phyloP scores from a whole-genome alignment of 176 grass and related monocot species.

The Paspalum vaginatum region DNA sequence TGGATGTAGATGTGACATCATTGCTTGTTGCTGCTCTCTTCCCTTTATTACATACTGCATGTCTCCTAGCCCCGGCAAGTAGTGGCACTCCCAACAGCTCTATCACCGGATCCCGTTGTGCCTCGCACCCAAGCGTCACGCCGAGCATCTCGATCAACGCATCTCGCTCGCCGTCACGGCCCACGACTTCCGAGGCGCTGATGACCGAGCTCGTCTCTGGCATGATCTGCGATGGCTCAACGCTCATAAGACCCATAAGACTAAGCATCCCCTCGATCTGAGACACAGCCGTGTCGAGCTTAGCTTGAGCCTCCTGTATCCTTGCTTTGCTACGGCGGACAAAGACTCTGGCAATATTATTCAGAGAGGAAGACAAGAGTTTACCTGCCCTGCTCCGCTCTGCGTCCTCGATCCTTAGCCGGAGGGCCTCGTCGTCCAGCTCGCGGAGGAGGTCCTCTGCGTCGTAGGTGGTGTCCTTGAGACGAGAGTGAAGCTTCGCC shows the following conservation, averaged over 20 bases:
- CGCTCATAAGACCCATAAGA: neutral
- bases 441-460: neutral
- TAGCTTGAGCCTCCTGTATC: neutral
- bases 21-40: neutral
- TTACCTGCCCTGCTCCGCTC: neutral
- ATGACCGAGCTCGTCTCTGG: neutral
- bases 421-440: neutral
- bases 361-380: neutral
- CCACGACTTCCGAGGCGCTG: neutral
- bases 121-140: neutral
- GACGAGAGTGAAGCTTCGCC: neutral
- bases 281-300: neutral
- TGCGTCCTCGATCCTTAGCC: neutral
- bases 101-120: neutral
- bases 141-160: neutral
- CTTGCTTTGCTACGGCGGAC: neutral
- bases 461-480: neutral
- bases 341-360: neutral
- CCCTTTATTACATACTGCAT: neutral
- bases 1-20: neutral
- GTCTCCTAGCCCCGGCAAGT: neutral
- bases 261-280: neutral
- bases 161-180: neutral
- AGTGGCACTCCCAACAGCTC: neutral
- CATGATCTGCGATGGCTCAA: neutral